Conservation (phyloP, 352 stramenopile species). For the Thalassiosira oceanica region DNA sequence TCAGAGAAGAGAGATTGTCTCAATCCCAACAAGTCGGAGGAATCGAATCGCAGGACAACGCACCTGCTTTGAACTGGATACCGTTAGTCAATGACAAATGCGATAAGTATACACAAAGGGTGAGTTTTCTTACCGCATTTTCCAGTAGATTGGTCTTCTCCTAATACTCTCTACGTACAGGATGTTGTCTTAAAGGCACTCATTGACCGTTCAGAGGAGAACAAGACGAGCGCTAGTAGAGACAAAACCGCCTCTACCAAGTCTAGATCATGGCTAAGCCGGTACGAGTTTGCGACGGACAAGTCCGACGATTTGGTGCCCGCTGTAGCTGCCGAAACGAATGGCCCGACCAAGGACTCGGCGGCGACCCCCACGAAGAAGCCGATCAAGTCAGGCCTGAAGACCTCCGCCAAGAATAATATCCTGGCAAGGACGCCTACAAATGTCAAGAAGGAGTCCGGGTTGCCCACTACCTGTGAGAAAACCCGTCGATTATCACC, state of each 20-base stretch:
- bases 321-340: too few species aligned
- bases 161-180: too few species aligned
- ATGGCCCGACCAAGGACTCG: too few species aligned
- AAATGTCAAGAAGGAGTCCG: neutral
- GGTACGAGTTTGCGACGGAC: too few species aligned
- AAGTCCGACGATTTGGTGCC: too few species aligned
- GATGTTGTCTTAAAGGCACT: conserved; percentile 48
- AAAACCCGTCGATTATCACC: too few species aligned
- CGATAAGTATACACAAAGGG: conserved; percentile 30
- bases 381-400: neutral
- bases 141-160: too few species aligned
- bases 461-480: too few species aligned
- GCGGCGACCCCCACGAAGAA: neutral
- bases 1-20: conserved; percentile 2
- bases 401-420: neutral
- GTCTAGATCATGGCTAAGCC: too few species aligned
- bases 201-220: conserved; percentile 28
- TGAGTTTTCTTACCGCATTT: too few species aligned
- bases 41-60: conserved; percentile 2
- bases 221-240: too few species aligned
- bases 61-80: neutral
- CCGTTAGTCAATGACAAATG: conserved; percentile 8
- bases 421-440: neutral
- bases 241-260: neutral
- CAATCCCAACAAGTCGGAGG: conserved; percentile 27